phyloP scores from a whole-genome alignment of 2,329 filamentous ascomycete genomes.

The Botrytis aclada region DNA sequence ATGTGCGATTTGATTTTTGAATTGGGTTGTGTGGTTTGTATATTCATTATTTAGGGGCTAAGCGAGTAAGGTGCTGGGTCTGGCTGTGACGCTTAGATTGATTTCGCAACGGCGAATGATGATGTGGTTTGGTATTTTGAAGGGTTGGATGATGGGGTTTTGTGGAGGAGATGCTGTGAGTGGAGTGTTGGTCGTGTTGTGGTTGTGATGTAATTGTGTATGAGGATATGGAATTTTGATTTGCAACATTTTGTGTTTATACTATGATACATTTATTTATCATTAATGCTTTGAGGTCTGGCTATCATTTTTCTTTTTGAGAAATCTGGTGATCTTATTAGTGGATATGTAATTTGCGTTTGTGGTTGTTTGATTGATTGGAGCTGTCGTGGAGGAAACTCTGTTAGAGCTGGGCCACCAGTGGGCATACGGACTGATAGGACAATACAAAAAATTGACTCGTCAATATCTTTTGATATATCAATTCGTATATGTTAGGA shows the following conservation, averaged over 20 bases:
- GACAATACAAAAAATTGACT: too few species aligned
- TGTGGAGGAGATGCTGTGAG: background rate
- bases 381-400: too few species aligned
- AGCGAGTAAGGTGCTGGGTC: background rate
- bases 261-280: too few species aligned
- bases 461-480: too few species aligned
- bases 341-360: background rate
- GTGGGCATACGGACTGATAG: too few species aligned
- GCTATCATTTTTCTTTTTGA: background rate
- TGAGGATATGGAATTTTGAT: background rate
- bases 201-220: background rate
- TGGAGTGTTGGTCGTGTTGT: background rate
- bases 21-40: too few species aligned
- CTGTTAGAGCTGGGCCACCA: too few species aligned
- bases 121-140: background rate
- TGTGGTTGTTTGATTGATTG: background rate
- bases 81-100: background rate
- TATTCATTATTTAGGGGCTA: too few species aligned
- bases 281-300: background rate
- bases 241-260: too few species aligned
- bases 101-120: background rate
- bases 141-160: rapidly evolving
- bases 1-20: too few species aligned
- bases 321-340: background rate
- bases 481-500: too few species aligned